phyloP scores from a whole-genome alignment of 2,329 filamentous ascomycete species.

The Arthrobotrys sinensis region DNA sequence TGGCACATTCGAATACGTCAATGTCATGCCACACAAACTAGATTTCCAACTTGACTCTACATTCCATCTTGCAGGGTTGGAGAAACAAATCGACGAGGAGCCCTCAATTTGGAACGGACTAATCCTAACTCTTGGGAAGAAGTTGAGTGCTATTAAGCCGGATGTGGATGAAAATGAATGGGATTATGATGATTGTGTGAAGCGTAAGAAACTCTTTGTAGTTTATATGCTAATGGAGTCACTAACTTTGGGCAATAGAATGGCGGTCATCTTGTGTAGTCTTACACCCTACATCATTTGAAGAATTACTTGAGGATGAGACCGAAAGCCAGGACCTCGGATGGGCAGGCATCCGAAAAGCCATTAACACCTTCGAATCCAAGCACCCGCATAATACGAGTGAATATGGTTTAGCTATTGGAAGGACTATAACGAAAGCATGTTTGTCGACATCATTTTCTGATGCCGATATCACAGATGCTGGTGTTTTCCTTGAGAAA shows the following conservation, averaged over 20 bases:
- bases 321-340: neutral
- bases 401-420: neutral
- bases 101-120: neutral
- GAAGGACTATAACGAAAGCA: slow-evolving; percentile 1
- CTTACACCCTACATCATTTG: slow-evolving; percentile 10
- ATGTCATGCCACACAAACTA: neutral
- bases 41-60: slow-evolving; percentile 6
- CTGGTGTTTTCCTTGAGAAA: slow-evolving; percentile 3
- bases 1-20: slow-evolving; percentile 5
- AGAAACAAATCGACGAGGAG: neutral
- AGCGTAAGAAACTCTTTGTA: neutral
- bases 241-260: neutral
- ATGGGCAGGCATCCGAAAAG: slow-evolving; percentile 4
- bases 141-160: slow-evolving; percentile 14
- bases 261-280: slow-evolving; percentile 30
- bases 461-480: slow-evolving; percentile 15
- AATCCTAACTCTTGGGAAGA: slow-evolving; percentile 23
- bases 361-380: neutral
- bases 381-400: neutral
- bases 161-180: neutral
- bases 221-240: neutral
- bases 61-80: slow-evolving; percentile 1
- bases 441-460: slow-evolving; percentile 11
- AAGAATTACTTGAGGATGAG: neutral
- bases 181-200: neutral